phyloP scores from a whole-genome alignment of 768 basidiomycete genomes.

The Podaxis pistillaris region DNA sequence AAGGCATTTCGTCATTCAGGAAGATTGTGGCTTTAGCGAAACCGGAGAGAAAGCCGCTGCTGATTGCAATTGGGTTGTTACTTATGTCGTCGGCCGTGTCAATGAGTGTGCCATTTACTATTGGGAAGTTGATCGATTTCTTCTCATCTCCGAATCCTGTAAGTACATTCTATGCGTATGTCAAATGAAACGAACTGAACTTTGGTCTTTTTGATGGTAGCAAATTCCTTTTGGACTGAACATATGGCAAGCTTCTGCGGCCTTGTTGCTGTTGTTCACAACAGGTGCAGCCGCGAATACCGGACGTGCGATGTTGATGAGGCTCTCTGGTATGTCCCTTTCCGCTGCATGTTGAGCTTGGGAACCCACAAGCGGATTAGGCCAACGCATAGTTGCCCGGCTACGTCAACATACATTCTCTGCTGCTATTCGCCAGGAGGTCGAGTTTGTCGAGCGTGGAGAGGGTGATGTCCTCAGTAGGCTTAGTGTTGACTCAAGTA shows the following conservation, averaged over 20 bases:
- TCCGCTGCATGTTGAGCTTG: background rate
- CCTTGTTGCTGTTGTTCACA: constrained; percentile 75
- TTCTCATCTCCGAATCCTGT: constrained; percentile 78
- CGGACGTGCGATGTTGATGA: constrained; percentile 80
- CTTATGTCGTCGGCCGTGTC: constrained; percentile 88
- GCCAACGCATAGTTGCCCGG: constrained; percentile 89
- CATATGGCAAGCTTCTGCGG: constrained; percentile 73
- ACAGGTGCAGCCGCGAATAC: constrained; percentile 88
- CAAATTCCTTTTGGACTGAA: constrained; percentile 81
- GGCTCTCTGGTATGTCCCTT: constrained; percentile 62
- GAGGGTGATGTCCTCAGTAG: constrained; percentile 94
- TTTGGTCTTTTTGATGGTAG: constrained; percentile 29
- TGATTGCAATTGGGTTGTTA: constrained; percentile 75
- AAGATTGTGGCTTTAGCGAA: constrained; percentile 78
- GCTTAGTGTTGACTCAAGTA: constrained; percentile 86
- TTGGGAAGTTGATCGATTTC: constrained; percentile 93
- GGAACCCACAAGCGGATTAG: constrained; percentile 25
- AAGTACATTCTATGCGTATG: constrained; percentile 24
- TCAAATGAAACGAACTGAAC: background rate
- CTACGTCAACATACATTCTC: constrained; percentile 80
- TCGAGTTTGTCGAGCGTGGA: constrained; percentile 89
- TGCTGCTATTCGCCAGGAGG: constrained; percentile 85
- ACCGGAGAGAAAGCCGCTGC: constrained; percentile 77
- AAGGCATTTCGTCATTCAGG: constrained; percentile 59
- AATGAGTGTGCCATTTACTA: constrained; percentile 90